Percentiles rank a stretch among this genome's conserved stretches.
phyloP scores from a whole-genome alignment of 2,329 filamentous ascomycete genomes.

The Lanzia echinophila region DNA sequence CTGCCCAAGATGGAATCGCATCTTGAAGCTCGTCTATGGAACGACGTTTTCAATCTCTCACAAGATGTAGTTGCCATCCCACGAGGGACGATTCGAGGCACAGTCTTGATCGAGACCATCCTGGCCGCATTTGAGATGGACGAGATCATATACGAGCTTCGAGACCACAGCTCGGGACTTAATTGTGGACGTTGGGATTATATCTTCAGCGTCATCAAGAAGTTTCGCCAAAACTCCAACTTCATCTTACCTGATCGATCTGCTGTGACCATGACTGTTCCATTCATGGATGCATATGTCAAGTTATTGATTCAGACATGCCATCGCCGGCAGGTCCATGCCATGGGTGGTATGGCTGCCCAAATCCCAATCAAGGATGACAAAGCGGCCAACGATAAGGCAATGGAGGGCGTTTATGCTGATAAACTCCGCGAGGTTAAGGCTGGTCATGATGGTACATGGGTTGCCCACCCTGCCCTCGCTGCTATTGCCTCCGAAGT shows the following conservation, averaged over 20 bases:
- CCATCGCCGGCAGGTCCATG: constrained; percentile 93
- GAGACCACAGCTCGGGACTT: constrained; percentile 90
- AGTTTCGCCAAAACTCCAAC: constrained; percentile 89
- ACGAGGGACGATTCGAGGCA: constrained; percentile 87
- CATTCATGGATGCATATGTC: constrained; percentile 97
- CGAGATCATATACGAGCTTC: constrained; percentile 98
- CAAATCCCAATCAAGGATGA: constrained; percentile 99
- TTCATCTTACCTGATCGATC: constrained; percentile 92
- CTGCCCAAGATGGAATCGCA: constrained; percentile 98
- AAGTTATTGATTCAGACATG: constrained; percentile 97
- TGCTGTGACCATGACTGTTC: constrained; percentile 92
- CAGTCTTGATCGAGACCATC: constrained; percentile 96
- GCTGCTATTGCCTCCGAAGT: constrained; percentile 82
- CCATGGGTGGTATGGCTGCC: constrained; percentile 97
- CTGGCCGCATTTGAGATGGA: constrained; percentile 99
- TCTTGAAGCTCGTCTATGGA: constrained; percentile 95
- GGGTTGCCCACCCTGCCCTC: constrained; percentile 94
- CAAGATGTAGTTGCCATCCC: constrained; percentile 90
- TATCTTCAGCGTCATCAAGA: constrained; percentile 99
- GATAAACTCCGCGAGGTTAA: constrained; percentile 96
- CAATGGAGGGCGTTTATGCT: constrained; percentile 86
- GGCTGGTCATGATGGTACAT: constrained; percentile 91
- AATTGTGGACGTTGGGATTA: constrained; percentile 99
- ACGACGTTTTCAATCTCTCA: constrained; percentile 91
- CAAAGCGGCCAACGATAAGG: constrained; percentile 80